Base-by-base conservation (phyloP, 2,329 filamentous ascomycete genomes). In the Pyrenophora teres region DNA sequence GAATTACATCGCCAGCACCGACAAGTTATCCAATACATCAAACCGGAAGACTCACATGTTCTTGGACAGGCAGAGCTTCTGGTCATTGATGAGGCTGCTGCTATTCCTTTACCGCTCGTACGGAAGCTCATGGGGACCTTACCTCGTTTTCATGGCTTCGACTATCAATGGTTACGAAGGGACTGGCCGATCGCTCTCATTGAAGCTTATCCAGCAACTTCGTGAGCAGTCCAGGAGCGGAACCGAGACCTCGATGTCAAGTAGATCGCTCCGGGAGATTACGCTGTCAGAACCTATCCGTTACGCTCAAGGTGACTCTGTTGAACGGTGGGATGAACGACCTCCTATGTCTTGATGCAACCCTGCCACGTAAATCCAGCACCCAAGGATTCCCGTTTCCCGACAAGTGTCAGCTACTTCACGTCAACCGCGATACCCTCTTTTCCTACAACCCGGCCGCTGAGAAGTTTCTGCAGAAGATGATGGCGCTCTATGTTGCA, bases 91-190 rank as follows among this genome's bases (percentile, higher is more conserved):
- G 94, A 99, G 76, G 94, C 94, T 13, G 94, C 94, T 10, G 95
- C 95, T 1, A 99, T 99, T 57, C 94, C 95, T 10, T 77, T 99
- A 9, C 94, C 94, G 0, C 79, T 97, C 2, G 94, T 99, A 6
- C 84, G 88, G 63, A 97, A 97, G 76, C 81, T 99, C 35, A 92
- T 99, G 85, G 94, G 94, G 94, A 0, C 93, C 93, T 12, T 99
- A 99, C 74, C 80, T 99, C 32, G 92, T 97, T 7, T 99, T 99
- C 76, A 97, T 99, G 94, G 92, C 95, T 0, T 99, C 94, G 0
- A 99, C 94, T 1, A 97, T 99, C 77, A 97, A 97, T 70, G 94
- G 94, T 52, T 99, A 99, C 72, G 94, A 99, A 78, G 94, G 94
- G 50, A 99, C 94, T 6, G 94, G 94, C 35, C 86, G 94, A 51